phyloP scores from a whole-genome alignment of 2,329 filamentous ascomycete species.

The Fusarium odoratissimum region DNA sequence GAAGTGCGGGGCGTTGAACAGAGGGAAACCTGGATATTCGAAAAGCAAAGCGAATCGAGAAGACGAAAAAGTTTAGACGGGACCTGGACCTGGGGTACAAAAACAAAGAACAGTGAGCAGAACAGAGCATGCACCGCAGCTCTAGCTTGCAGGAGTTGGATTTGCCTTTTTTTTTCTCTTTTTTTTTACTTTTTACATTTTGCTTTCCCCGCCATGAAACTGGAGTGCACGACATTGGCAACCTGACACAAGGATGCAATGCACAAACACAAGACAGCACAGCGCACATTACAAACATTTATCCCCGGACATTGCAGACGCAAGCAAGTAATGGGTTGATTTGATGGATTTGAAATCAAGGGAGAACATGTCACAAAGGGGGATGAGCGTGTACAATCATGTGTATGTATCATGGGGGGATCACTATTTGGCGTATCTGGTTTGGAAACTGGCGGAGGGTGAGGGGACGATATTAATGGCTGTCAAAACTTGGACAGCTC shows the following conservation, averaged over 20 bases:
- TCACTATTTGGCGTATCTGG: slow-evolving; percentile 4
- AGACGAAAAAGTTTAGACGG: slow-evolving; percentile 44
- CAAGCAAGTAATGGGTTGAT: slow-evolving; percentile 27
- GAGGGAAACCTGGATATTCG: slow-evolving; percentile 30
- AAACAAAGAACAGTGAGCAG: slow-evolving; percentile 27
- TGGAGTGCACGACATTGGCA: slow-evolving; percentile 18
- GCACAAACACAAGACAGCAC: slow-evolving; percentile 5
- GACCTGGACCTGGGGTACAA: slow-evolving; percentile 16
- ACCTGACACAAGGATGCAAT: slow-evolving; percentile 17
- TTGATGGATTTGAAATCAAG: slow-evolving; percentile 18
- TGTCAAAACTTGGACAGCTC: slow-evolving; percentile 37
- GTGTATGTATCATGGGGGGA: slow-evolving; percentile 23
- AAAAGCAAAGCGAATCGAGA: slow-evolving; percentile 25
- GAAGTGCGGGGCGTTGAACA: slow-evolving; percentile 39
- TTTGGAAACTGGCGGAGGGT: slow-evolving; percentile 25
- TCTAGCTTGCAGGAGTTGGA: slow-evolving; percentile 39
- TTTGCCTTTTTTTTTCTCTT: neutral
- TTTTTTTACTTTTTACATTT: slow-evolving; percentile 20
- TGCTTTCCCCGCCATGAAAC: slow-evolving; percentile 15
- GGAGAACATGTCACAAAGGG: slow-evolving; percentile 30
- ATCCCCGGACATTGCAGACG: slow-evolving; percentile 27
- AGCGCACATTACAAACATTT: slow-evolving; percentile 18
- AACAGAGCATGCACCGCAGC: slow-evolving; percentile 11
- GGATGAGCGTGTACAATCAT: slow-evolving; percentile 39
- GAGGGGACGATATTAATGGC: slow-evolving; percentile 34